Evolutionary conservation across 2,329 filamentous ascomycete species (phyloP), one percentile per base, ranked within the genome.

Genomic region (Diaporthe longicolla): DNA sequence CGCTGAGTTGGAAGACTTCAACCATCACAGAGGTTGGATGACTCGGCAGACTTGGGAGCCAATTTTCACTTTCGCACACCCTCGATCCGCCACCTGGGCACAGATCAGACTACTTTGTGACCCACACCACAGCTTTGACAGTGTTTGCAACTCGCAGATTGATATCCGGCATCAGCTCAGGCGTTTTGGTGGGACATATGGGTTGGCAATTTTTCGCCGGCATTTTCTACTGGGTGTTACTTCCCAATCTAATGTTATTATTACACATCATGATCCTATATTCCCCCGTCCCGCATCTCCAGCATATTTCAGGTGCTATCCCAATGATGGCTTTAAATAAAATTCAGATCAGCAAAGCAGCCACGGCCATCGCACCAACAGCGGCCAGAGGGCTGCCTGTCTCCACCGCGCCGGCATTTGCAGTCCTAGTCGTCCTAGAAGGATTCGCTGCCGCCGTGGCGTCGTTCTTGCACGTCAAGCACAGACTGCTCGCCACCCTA

Each of bases 401-500:
- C 4, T 43, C 66, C 24, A 45, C 24, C 21, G 26, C 65, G 8
- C 63, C 65, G 19, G 11, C 65, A 26, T 66, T 59, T 9, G 45
- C 66, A 32, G 32, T 26, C 11, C 45, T 40, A 2, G 65, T 61
- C 32, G 52, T 50, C 7, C 50, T 26, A 4, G 65, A 55, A 35
- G 55, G 45, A 24, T 50, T 40, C 15, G 37, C 48, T 15, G 40
- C 37, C 4, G 50, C 70, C n/a, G 48, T 52, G 0, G 32, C 55
- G 0, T 55, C 37, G 32, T 13, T 61, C 65, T 57, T 61, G 29
- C 71, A 73, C 4, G 52, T 73, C 54, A 70, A 21, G 24, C 71
- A 73, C 37, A 43, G n/a, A 3, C 63, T 70, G 5, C 61, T 70
- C 48, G 68, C 70, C n/a, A 50, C 50, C 19, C n/a, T 66, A 15